Evolutionary conservation across 371 early-diverging fungal genomes (phyloP).

Genomic region (Basidiobolus meristosporus): DNA sequence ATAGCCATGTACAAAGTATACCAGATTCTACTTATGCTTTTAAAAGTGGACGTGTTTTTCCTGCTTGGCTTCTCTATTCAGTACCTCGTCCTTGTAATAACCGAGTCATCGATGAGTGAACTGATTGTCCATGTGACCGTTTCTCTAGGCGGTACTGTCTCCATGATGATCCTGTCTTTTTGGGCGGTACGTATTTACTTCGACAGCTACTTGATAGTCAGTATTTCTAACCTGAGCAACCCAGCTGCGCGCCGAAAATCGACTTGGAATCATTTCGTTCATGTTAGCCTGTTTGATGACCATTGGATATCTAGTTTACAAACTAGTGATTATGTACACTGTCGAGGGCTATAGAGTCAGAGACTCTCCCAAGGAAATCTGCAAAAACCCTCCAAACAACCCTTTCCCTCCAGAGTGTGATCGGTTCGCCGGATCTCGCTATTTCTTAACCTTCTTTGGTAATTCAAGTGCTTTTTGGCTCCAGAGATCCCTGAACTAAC

Average conservation of each 20-base stretch:
- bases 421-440: not conserved
- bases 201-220: too few species aligned
- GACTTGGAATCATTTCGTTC: not conserved
- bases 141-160: not conserved
- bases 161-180: not conserved
- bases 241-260: not conserved
- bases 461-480: too few species aligned
- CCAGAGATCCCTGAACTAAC: too few species aligned
- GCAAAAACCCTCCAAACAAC: not conserved
- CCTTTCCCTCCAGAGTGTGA: not conserved
- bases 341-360: too few species aligned
- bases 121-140: not conserved
- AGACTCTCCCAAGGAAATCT: not conserved
- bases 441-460: not conserved
- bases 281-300: not conserved
- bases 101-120: not conserved
- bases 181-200: not conserved
- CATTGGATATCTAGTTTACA: not conserved
- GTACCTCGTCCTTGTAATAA: constrained; percentile 51
- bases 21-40: constrained; percentile 74
- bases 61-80: constrained; percentile 71
- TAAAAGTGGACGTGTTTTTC: constrained; percentile 81
- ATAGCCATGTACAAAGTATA: constrained; percentile 67
- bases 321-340: not conserved
- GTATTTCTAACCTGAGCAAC: too few species aligned